Percentiles rank a stretch among this genome's conserved stretches.
These are phyloP conservation scores for Pestalotiopsis fici DNA, from an alignment of 2,329 filamentous ascomycete species.

Conservation along the genomic window DNA sequence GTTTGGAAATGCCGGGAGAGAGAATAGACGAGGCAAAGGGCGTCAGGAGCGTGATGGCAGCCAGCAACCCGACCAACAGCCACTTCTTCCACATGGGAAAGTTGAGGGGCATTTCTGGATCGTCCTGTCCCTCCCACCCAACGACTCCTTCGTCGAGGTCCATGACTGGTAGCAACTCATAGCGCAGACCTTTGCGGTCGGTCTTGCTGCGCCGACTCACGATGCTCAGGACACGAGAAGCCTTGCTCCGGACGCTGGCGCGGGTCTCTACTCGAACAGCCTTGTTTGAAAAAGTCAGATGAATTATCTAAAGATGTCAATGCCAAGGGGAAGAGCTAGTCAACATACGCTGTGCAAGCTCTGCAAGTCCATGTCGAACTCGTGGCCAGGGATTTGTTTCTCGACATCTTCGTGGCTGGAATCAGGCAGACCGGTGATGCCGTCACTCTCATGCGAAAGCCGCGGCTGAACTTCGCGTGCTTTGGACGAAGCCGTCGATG, in stretches of 20 bases:
- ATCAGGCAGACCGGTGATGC: neutral
- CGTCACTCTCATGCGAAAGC: neutral
- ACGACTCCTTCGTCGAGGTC: conserved; percentile 40
- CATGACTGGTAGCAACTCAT: conserved; percentile 7
- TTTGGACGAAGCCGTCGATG: neutral
- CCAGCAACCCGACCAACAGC: conserved; percentile 55
- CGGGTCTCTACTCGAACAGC: conserved; percentile 5
- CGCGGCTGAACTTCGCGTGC: neutral
- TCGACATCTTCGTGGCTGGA: conserved; percentile 8
- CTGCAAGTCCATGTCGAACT: conserved; percentile 10
- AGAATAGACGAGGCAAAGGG: conserved; percentile 63
- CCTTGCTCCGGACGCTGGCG: conserved; percentile 1
- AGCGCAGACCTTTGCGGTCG: conserved; percentile 6
- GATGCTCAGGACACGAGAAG: conserved; percentile 10
- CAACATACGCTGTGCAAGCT: neutral
- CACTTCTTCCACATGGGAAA: conserved; percentile 57
- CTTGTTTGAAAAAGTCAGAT: neutral
- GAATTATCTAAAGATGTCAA: neutral
- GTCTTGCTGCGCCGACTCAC: conserved; percentile 8
- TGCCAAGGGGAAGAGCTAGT: neutral
- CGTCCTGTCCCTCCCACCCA: conserved; percentile 58
- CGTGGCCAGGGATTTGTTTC: conserved; percentile 5
- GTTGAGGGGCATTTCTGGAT: conserved; percentile 58
- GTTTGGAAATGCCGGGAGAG: conserved; percentile 41
- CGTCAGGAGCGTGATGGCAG: conserved; percentile 62